Percentiles rank a stretch among this genome's conserved stretches.
Conservation (phyloP, 2,329 filamentous ascomycete genomes). For the Fusarium tjaetaba region DNA sequence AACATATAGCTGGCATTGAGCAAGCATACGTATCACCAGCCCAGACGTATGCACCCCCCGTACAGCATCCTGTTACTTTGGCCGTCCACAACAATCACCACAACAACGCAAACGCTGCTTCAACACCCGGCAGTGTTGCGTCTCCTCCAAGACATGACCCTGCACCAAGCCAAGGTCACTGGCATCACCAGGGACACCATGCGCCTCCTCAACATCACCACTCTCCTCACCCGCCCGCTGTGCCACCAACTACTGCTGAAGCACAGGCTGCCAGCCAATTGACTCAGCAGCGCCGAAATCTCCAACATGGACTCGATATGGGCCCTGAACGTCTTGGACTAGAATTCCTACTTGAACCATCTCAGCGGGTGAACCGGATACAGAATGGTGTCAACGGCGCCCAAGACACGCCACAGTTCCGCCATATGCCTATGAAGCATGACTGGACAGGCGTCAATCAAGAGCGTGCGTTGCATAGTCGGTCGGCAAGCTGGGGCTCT, state of each 20-base stretch:
- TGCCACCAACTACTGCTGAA: conserved; percentile 16
- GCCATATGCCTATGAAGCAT: conserved; percentile 61
- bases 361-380: conserved; percentile 63
- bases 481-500: conserved; percentile 39
- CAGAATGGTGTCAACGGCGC: conserved; percentile 60
- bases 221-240: conserved; percentile 2
- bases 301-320: conserved; percentile 67
- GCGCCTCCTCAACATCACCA: conserved; percentile 20
- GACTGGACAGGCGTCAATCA: conserved; percentile 54
- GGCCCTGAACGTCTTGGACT: conserved; percentile 75
- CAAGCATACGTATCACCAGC: conserved; percentile 48
- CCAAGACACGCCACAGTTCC: conserved; percentile 57
- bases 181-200: conserved; percentile 31
- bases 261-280: conserved; percentile 41
- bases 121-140: conserved; percentile 39
- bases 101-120: conserved; percentile 38
- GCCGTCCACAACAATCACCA: conserved; percentile 36
- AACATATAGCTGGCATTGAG: conserved; percentile 39
- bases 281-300: conserved; percentile 60
- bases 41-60: conserved; percentile 41
- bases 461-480: conserved; percentile 39
- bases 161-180: conserved; percentile 20
- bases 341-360: conserved; percentile 75
- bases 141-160: conserved; percentile 40
- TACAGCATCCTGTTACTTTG: conserved; percentile 33